These are phyloP conservation scores for Suhomyces canberraensis DNA, from an alignment of 805 yeast species.

Conservation along the genomic window DNA sequence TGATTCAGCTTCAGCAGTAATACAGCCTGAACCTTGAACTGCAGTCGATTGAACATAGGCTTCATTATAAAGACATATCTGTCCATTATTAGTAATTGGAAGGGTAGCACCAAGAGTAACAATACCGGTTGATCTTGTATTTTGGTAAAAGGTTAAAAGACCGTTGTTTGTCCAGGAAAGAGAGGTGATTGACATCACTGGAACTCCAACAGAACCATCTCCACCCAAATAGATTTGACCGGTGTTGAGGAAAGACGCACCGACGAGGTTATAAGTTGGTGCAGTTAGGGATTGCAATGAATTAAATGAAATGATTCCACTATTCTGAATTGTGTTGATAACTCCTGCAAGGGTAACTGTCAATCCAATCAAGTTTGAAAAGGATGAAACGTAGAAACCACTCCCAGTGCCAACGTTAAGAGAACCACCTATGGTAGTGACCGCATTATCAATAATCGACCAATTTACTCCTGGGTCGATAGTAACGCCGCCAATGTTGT, in stretches of 20 bases:
- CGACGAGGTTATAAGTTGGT: constrained; percentile 9
- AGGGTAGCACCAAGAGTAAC: constrained; percentile 15
- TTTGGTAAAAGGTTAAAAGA: constrained; percentile 19
- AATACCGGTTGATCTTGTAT: constrained; percentile 17
- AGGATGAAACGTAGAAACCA: constrained; percentile 15
- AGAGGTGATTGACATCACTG: constrained; percentile 11
- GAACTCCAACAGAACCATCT: constrained; percentile 10
- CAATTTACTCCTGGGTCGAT: constrained; percentile 15
- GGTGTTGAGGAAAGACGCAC: constrained; percentile 2
- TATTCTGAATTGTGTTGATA: constrained; percentile 14
- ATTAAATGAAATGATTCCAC: constrained; percentile 18
- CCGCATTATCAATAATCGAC: constrained; percentile 15
- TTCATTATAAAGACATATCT: no score
- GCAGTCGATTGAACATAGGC: constrained; percentile 19
- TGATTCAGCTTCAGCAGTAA: constrained; percentile 14
- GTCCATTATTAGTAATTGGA: constrained; percentile 3
- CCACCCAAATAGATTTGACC: constrained; percentile 10
- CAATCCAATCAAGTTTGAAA: constrained; percentile 6
- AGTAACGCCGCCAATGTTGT: constrained; percentile 17
- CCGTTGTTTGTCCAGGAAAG: constrained; percentile 16
- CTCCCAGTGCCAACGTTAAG: constrained; percentile 11
- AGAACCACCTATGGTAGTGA: constrained; percentile 13
- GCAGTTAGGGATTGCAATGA: constrained; percentile 10
- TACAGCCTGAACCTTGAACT: constrained; percentile 27
- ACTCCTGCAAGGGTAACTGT: constrained; percentile 11